phyloP scores from a whole-genome alignment of 2,329 filamentous ascomycete species.

The Penicillium olsonii region DNA sequence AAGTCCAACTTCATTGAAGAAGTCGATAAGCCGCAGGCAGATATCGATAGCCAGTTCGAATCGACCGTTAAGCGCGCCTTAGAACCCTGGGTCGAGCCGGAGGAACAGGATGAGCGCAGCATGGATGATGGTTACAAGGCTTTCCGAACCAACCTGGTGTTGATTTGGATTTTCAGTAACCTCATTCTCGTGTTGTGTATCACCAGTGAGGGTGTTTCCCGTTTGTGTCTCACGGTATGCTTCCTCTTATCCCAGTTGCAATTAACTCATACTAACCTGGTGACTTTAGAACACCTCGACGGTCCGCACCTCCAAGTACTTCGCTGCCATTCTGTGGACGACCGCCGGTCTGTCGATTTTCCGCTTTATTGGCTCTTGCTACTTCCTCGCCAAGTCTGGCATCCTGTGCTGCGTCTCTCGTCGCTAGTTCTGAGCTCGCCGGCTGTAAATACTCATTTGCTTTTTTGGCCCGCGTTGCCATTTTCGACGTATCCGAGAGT shows the following conservation, averaged over 20 bases:
- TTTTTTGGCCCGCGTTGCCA: constrained; percentile 1
- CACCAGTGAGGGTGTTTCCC: constrained; percentile 79
- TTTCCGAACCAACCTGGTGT: constrained; percentile 92
- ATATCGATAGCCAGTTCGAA: constrained; percentile 96
- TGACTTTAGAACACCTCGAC: constrained; percentile 61
- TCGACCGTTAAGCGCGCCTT: constrained; percentile 90
- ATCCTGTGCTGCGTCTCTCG: constrained; percentile 93
- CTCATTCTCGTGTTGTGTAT: constrained; percentile 78
- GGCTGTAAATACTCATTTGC: constrained; percentile 9
- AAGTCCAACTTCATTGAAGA: constrained; percentile 88
- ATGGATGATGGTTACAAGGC: constrained; percentile 97
- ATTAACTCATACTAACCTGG: background rate
- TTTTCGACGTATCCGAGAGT: background rate
- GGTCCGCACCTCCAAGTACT: constrained; percentile 78
- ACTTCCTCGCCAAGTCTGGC: constrained; percentile 91
- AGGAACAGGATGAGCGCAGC: constrained; percentile 77
- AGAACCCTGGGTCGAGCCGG: constrained; percentile 72
- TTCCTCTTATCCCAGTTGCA: background rate
- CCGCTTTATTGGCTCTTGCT: constrained; percentile 84
- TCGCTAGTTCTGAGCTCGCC: constrained; percentile 48
- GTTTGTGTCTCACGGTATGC: constrained; percentile 82
- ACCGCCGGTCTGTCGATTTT: constrained; percentile 80
- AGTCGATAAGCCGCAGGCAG: constrained; percentile 90
- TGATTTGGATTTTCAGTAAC: constrained; percentile 92
- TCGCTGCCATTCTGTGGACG: constrained; percentile 83